Evolutionary conservation across 2,329 filamentous ascomycete species (phyloP), one percentile per base, ranked within the genome.

Genomic region (Pseudocercospora crystallina): DNA sequence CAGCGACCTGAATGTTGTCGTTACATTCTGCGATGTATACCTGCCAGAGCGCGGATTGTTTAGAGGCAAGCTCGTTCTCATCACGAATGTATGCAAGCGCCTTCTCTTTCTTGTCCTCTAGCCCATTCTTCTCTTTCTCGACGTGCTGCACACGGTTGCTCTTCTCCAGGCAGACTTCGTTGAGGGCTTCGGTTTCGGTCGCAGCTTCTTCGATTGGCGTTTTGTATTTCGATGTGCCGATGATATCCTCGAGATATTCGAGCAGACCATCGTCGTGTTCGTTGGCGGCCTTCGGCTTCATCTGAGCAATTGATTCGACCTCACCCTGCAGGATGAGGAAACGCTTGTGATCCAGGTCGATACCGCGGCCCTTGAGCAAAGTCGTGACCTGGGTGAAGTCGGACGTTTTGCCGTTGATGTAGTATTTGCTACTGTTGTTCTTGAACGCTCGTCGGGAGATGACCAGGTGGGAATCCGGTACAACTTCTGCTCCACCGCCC

Each of bases 221-320:
- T 74, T 99, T 99, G 76, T 99, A 99, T 69, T 96, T 96, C 5
- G 94, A 97, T 0, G 94, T 99, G 56, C 95, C 94, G 62, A 99
- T 97, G 55, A 99, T 99, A 65, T 99, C 94, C 69, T 99, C 94
- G 0, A 99, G 82, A 59, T 99, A 99, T 70, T 99, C 94, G 13
- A 99, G 79, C 3, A 99, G 80, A 10, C 94, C 94, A 64, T 99
- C 94, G 54, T 99, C 94, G 65, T 97, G 92, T 69, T 99, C 94
- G 62, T 89, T 92, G 36, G 81, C 85, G 3, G 95, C 94, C 71
- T 99, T 99, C 13, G 95, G 80, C 72, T 99, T 99, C 94, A 99
- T 99, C 72, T 97, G 94, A 5, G 94, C 92, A 67, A 99, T 99
- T 0, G 92, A 96, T 70, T 99, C 94, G 52, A 99, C 94, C 69